Conservation (phyloP, 2,329 filamentous ascomycete species). For the Metarhizium album region DNA sequence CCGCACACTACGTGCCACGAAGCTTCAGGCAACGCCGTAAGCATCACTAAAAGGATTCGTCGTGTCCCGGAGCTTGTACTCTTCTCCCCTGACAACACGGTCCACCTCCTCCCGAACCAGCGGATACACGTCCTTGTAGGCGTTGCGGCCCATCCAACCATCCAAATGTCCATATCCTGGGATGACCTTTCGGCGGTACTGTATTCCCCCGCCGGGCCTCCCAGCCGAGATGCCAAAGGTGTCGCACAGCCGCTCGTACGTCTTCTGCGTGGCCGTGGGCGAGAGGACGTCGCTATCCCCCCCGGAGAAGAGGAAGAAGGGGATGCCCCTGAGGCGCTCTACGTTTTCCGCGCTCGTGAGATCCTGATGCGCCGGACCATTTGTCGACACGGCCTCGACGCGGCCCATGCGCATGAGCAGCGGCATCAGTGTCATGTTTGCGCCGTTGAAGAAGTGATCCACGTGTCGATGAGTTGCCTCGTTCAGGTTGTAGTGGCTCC, state of each 20-base stretch:
- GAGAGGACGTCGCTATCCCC: constrained; percentile 46
- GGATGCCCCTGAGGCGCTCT: constrained; percentile 36
- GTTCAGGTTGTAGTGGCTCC: constrained; percentile 56
- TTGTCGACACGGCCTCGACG: constrained; percentile 39
- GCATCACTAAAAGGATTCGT: background rate
- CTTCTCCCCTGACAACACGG: constrained; percentile 24
- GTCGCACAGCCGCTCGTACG: constrained; percentile 41
- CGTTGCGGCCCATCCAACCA: constrained; percentile 50
- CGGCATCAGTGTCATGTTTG: constrained; percentile 46
- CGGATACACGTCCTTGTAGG: constrained; percentile 49
- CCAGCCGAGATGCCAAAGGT: constrained; percentile 32
- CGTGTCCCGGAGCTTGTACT: background rate
- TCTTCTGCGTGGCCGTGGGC: constrained; percentile 40
- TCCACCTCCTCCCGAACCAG: constrained; percentile 44
- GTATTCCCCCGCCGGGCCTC: constrained; percentile 18
- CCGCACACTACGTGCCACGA: too few relatives aligned
- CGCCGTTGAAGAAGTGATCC: constrained; percentile 50
- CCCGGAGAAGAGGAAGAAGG: constrained; percentile 45
- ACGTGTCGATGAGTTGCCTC: constrained; percentile 53
- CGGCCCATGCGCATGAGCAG: constrained; percentile 47
- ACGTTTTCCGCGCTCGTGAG: constrained; percentile 42
- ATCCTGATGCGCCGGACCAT: constrained; percentile 34
- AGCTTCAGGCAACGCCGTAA: too few relatives aligned
- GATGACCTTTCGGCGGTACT: constrained; percentile 42
- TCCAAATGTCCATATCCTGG: constrained; percentile 50